A percentile compares a stretch with the other conserved stretches of the same genome.
Evolutionary conservation across 2,329 filamentous ascomycete genomes (phyloP).

Genomic region (Karstenula rhodostoma): DNA sequence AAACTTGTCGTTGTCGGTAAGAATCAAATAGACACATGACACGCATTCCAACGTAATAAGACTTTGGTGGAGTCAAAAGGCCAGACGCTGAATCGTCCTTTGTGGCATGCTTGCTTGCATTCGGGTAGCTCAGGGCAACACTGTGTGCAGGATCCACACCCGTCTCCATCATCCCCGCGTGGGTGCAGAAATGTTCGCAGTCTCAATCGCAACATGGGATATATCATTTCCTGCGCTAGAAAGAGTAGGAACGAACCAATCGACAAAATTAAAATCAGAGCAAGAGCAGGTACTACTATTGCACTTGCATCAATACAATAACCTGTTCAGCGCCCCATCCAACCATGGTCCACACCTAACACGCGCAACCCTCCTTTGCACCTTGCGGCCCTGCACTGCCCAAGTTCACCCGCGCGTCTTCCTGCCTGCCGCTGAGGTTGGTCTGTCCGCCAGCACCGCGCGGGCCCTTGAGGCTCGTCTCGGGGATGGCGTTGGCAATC

Average conservation of each 20-base stretch:
- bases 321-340: background rate
- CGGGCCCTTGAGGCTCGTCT: slow-evolving; percentile 91
- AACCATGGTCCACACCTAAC: slow-evolving; percentile 57
- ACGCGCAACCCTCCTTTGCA: slow-evolving; percentile 92
- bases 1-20: background rate
- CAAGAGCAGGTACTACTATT: background rate
- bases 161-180: background rate
- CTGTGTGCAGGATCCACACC: background rate
- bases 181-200: background rate
- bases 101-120: background rate
- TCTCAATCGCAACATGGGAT: background rate
- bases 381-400: slow-evolving; percentile 73
- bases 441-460: slow-evolving; percentile 70
- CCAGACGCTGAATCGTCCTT: background rate
- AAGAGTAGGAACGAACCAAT: background rate
- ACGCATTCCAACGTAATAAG: background rate
- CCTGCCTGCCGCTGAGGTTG: slow-evolving; percentile 59
- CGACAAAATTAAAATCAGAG: background rate
- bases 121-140: background rate
- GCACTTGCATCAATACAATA: background rate
- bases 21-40: too few relatives aligned
- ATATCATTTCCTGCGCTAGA: slow-evolving; percentile 5
- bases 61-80: background rate
- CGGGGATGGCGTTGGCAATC: slow-evolving; percentile 96
- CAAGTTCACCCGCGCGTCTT: slow-evolving; percentile 82